These are phyloP conservation scores for Tuber melanosporum DNA, from an alignment of 495 filamentous ascomycete species.

Conservation along the genomic window DNA sequence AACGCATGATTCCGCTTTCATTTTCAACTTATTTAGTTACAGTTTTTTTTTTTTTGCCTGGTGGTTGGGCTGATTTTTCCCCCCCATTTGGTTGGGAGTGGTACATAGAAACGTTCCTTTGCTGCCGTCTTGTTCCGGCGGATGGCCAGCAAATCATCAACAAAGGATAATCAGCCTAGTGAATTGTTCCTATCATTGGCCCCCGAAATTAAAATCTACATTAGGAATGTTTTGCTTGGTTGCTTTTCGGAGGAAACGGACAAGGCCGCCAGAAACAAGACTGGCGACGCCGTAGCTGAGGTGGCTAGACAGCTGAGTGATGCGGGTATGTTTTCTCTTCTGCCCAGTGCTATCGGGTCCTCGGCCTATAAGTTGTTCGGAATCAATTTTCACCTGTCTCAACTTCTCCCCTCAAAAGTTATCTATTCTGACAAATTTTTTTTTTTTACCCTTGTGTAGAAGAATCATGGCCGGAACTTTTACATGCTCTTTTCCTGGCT, in stretches of 20 bases:
- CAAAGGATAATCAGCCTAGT: conserved; percentile 59
- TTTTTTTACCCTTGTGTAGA: conserved; percentile 47
- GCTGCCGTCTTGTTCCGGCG: conserved; percentile 90
- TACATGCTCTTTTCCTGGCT: conserved; percentile 74
- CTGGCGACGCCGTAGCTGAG: conserved; percentile 93
- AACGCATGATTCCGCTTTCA: not conserved
- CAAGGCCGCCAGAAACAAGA: conserved; percentile 76
- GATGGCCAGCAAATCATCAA: conserved; percentile 82
- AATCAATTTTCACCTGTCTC: conserved; percentile 24
- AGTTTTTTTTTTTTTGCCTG: conserved; percentile 1
- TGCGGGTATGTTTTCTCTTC: conserved; percentile 57
- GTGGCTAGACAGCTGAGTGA: conserved; percentile 91
- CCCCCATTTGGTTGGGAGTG: conserved; percentile 19
- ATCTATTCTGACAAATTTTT: conserved; percentile 1
- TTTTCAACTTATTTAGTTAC: not conserved
- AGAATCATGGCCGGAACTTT: conserved; percentile 83
- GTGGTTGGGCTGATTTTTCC: not conserved
- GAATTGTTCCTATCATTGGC: conserved; percentile 77
- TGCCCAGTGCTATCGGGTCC: not conserved
- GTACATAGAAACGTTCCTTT: conserved; percentile 71
- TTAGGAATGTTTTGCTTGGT: conserved; percentile 72
- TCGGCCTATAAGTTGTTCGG: not conserved
- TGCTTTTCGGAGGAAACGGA: conserved; percentile 65
- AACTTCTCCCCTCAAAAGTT: not conserved
- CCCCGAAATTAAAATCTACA: conserved; percentile 63